Evolutionary conservation across 2,329 filamentous ascomycete species (phyloP).

Genomic region (Microdochium nivale): DNA sequence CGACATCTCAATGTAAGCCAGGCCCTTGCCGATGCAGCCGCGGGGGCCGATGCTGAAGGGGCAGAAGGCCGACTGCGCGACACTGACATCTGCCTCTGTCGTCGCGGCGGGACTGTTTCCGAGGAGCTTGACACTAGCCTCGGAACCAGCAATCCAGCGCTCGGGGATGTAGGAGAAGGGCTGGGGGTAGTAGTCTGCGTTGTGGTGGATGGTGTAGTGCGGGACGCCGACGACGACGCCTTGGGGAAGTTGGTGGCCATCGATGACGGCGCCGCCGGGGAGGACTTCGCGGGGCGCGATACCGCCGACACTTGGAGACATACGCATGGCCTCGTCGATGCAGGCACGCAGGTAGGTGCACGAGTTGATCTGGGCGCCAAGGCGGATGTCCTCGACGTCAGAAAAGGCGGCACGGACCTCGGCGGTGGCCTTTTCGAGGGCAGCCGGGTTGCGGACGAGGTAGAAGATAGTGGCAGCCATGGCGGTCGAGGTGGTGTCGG

Average conservation of each 20-base stretch:
- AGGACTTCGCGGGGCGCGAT: slow-evolving; percentile 52
- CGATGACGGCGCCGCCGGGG: slow-evolving; percentile 33
- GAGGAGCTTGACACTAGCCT: slow-evolving; percentile 16
- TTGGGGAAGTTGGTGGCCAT: slow-evolving; percentile 18
- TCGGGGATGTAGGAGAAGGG: slow-evolving; percentile 54
- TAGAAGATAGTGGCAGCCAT: slow-evolving; percentile 56
- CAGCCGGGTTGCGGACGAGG: slow-evolving; percentile 41
- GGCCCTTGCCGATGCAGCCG: slow-evolving; percentile 63
- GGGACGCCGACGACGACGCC: slow-evolving; percentile 57
- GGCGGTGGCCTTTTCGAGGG: slow-evolving; percentile 34
- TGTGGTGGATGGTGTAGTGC: slow-evolving; percentile 62
- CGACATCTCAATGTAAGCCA: slow-evolving; percentile 60
- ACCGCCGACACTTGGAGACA: slow-evolving; percentile 52
- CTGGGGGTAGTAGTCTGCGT: slow-evolving; percentile 50
- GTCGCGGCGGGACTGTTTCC: slow-evolving; percentile 7
- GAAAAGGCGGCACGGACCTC: slow-evolving; percentile 45
- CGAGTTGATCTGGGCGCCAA: slow-evolving; percentile 37
- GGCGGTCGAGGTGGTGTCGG: slow-evolving; percentile 64
- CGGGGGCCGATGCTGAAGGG: slow-evolving; percentile 64
- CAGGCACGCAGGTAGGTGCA: slow-evolving; percentile 55
- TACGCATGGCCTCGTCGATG: slow-evolving; percentile 57
- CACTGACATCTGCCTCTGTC: slow-evolving; percentile 39
- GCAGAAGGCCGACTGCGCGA: slow-evolving; percentile 62
- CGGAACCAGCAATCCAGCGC: slow-evolving; percentile 50
- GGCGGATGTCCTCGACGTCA: slow-evolving; percentile 42